These are phyloP conservation scores for Leptographium wingfieldii DNA, from an alignment of 2,329 filamentous ascomycete species.

Conservation along the genomic window DNA sequence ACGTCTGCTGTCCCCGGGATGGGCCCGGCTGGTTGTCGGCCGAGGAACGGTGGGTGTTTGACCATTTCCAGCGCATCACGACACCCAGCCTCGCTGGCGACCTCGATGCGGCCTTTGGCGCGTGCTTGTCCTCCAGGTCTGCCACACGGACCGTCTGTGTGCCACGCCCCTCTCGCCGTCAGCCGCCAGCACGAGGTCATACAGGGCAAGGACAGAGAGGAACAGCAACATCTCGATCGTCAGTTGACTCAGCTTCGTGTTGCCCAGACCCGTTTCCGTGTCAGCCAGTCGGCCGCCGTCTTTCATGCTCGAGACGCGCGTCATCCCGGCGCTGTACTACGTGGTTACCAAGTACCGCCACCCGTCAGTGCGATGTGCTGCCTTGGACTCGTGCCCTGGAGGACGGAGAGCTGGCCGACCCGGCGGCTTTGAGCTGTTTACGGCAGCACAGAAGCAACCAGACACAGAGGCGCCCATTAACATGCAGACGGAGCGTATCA, in stretches of 20 bases:
- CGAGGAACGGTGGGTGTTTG: constrained; percentile 23
- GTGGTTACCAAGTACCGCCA: constrained; percentile 25
- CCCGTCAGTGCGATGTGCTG: constrained; percentile 24
- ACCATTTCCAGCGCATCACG: constrained; percentile 27
- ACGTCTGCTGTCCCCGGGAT: too few species aligned
- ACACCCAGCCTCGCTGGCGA: constrained; percentile 29
- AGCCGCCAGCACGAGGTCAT: constrained; percentile 30
- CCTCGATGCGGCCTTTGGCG: constrained; percentile 24
- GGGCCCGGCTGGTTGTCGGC: not conserved
- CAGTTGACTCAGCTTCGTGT: too few species aligned
- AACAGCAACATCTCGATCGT: too few species aligned
- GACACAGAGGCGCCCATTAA: too few species aligned
- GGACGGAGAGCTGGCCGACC: too few species aligned
- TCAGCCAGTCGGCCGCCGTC: too few species aligned
- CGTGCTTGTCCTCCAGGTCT: constrained; percentile 16
- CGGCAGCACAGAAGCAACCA: too few species aligned
- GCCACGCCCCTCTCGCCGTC: constrained; percentile 20
- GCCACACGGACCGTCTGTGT: constrained; percentile 16
- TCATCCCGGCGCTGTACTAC: constrained; percentile 27
- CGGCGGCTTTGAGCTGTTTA: constrained; percentile 15
- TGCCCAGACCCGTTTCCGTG: too few species aligned
- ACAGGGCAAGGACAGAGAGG: constrained; percentile 31
- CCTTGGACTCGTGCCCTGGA: constrained; percentile 11
- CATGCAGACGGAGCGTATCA: constrained; percentile 5
- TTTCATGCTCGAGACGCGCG: constrained; percentile 27